Conservation (phyloP, 371 early-diverging fungal species). For the Spraguea lophii region DNA sequence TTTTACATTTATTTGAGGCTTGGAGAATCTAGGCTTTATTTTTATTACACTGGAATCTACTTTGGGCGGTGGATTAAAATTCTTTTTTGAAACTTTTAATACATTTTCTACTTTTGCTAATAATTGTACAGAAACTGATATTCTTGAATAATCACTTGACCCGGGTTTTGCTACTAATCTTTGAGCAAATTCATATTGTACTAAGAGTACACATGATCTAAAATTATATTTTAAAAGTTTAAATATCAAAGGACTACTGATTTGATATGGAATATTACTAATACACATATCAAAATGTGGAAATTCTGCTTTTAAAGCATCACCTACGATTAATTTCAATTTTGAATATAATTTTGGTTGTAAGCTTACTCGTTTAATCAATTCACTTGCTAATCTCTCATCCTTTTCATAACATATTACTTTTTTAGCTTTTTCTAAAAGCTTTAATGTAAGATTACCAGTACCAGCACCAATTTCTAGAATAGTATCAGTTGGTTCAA, state of each 20-base stretch:
- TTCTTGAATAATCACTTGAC: conserved; percentile 69
- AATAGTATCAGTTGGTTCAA: conserved; percentile 75
- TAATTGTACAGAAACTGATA: conserved; percentile 86
- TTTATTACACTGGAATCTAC: conserved; percentile 84
- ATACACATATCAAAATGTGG: conserved; percentile 97
- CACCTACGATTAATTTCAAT: conserved; percentile 79
- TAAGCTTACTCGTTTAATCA: conserved; percentile 64
- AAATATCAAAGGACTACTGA: conserved; percentile 72
- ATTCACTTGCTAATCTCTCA: conserved; percentile 80
- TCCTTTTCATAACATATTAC: conserved; percentile 65
- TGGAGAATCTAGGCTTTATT: conserved; percentile 73
- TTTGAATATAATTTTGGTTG: conserved; percentile 49
- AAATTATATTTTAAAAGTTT: conserved; percentile 73
- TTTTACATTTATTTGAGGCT: conserved; percentile 70
- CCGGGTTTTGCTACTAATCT: conserved; percentile 86
- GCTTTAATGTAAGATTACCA: conserved; percentile 90
- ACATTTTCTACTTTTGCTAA: conserved; percentile 79
- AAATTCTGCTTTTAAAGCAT: conserved; percentile 77
- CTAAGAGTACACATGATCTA: conserved; percentile 78
- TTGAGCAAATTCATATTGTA: conserved; percentile 94
- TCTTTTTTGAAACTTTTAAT: conserved; percentile 81
- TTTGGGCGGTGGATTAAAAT: conserved; percentile 91
- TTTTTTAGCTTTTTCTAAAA: conserved; percentile 73
- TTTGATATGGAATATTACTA: conserved; percentile 95
- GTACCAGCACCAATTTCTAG: conserved; percentile 98